phyloP scores from a whole-genome alignment of 306 rosid genomes.

The Cucurbita argyrosperma region DNA sequence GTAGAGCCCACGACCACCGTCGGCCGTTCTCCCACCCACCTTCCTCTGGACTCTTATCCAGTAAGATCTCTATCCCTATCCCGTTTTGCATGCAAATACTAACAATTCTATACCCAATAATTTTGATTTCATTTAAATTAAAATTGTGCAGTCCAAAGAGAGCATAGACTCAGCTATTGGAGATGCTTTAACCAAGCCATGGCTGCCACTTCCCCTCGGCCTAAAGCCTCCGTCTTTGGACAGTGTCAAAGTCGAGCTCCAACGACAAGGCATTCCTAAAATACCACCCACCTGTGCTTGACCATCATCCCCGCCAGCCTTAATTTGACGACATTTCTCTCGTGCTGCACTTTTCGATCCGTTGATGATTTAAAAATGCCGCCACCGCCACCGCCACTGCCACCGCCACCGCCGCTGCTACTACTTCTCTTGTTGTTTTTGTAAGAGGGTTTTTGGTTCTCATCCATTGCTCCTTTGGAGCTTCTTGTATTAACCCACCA shows the following conservation, averaged over 20 bases:
- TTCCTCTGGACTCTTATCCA: conserved; percentile 52
- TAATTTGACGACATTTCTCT: conserved; percentile 43
- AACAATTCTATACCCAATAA: too few species aligned
- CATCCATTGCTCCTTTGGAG: too few species aligned
- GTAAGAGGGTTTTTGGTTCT: too few species aligned
- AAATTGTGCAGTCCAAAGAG: conserved; percentile 49
- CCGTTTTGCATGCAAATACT: too few species aligned
- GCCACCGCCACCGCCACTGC: too few species aligned
- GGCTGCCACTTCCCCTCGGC: conserved; percentile 88
- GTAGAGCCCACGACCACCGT: conserved; percentile 22
- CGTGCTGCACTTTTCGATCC: too few species aligned
- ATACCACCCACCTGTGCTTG: conserved; percentile 49
- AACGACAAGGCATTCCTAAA: conserved; percentile 60
- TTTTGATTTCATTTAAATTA: too few species aligned
- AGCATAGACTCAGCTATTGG: conserved; percentile 78
- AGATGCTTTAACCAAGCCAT: conserved; percentile 71
- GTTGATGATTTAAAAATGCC: too few species aligned
- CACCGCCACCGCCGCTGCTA: too few species aligned
- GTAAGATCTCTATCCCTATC: conserved; percentile 13
- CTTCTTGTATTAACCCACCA: too few species aligned
- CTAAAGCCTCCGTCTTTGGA: conserved; percentile 66
- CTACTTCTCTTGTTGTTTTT: too few species aligned
- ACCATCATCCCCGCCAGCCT: neutral
- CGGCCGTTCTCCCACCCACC: conserved; percentile 28
- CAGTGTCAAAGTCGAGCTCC: conserved; percentile 60